phyloP scores from a whole-genome alignment of 2,329 filamentous ascomycete genomes.

The Bisporella sp. region DNA sequence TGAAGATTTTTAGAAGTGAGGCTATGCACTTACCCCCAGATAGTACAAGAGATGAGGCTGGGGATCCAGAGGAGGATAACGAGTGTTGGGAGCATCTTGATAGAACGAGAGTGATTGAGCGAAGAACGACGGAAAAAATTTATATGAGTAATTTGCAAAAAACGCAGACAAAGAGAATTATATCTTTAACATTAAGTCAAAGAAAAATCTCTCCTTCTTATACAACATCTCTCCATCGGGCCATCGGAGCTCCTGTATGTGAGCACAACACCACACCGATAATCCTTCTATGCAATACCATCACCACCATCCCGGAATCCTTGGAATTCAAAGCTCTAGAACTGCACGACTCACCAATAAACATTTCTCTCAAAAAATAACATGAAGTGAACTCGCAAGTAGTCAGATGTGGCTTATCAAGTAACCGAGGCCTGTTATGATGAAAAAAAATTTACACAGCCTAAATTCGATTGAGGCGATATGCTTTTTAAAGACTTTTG shows the following conservation, averaged over 20 bases:
- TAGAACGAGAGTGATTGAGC: neutral
- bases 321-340: too few relatives aligned
- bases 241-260: neutral
- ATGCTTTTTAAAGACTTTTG: too few relatives aligned
- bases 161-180: neutral
- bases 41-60: neutral
- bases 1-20: neutral
- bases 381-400: neutral
- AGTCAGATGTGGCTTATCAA: neutral
- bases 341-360: neutral
- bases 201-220: neutral
- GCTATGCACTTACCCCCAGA: neutral
- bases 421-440: neutral
- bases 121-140: neutral
- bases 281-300: neutral
- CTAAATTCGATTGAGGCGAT: neutral
- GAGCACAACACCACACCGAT: neutral
- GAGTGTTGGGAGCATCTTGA: neutral
- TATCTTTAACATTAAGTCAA: neutral
- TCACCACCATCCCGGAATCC: too few relatives aligned
- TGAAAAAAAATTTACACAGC: neutral
- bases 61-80: neutral
- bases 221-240: neutral
- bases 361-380: neutral
- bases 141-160: neutral